A percentile compares a stretch with the other conserved stretches of the same genome.
Conservation (phyloP, 768 basidiomycete genomes). For the Rhizopogon salebrosus region DNA sequence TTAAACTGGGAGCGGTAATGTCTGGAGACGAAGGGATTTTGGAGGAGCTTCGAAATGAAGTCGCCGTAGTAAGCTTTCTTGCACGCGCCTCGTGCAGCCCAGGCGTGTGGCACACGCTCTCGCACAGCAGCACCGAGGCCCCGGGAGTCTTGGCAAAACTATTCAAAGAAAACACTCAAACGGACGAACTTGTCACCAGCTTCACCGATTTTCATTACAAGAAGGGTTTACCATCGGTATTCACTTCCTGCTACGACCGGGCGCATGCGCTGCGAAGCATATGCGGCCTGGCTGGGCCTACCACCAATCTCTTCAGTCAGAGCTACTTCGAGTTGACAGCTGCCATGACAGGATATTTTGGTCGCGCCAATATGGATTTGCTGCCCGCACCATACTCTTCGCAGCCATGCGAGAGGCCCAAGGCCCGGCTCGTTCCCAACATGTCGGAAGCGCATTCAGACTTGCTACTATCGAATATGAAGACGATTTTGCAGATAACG, state of each 20-base stretch:
- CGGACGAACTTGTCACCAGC: slow-evolving; percentile 14
- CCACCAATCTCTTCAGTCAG: neutral
- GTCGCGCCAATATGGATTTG: neutral
- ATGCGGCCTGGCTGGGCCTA: neutral
- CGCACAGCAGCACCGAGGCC: neutral
- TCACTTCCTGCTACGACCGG: neutral
- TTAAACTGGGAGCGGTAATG: neutral
- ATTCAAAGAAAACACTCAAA: neutral
- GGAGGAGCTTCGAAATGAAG: neutral
- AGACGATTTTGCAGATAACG: neutral
- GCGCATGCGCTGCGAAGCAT: neutral
- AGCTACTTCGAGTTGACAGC: neutral
- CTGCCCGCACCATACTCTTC: neutral
- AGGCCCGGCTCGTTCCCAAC: neutral
- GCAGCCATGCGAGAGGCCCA: neutral
- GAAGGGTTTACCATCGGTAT: slow-evolving; percentile 2
- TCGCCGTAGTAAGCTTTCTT: neutral
- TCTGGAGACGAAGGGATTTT: neutral
- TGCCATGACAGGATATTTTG: neutral
- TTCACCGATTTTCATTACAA: slow-evolving; percentile 29
- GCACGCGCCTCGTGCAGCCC: neutral
- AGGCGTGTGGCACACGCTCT: neutral
- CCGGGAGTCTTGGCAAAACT: neutral
- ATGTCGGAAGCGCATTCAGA: slow-evolving; percentile 2
- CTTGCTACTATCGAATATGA: neutral